Conservation (phyloP, 2,329 filamentous ascomycete genomes). For the Epichloe sibirici region DNA sequence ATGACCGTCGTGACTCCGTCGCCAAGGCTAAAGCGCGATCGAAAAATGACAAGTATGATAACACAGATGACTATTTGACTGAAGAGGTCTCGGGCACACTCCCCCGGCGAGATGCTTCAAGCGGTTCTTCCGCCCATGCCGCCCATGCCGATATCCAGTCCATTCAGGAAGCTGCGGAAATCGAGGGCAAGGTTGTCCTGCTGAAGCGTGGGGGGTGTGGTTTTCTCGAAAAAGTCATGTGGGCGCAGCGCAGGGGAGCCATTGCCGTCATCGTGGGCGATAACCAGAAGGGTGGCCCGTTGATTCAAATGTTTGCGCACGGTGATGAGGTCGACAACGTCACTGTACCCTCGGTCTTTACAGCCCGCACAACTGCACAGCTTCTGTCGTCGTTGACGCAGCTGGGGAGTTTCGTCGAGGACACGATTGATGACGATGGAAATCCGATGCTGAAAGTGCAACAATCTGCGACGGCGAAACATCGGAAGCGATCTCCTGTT, state of each 20-base stretch:
- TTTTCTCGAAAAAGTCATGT: slow-evolving; percentile 93
- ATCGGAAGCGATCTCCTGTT: slow-evolving; percentile 14
- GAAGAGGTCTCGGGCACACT: slow-evolving; percentile 27
- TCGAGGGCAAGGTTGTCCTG: slow-evolving; percentile 82
- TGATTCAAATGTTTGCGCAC: slow-evolving; percentile 97
- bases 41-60: slow-evolving; percentile 43
- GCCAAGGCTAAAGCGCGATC: slow-evolving; percentile 6
- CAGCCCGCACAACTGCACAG: slow-evolving; percentile 87
- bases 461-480: slow-evolving; percentile 29
- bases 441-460: slow-evolving; percentile 43
- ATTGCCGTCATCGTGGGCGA: slow-evolving; percentile 89
- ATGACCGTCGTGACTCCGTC: slow-evolving; percentile 14
- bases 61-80: slow-evolving; percentile 76
- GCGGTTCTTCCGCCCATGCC: slow-evolving; percentile 46
- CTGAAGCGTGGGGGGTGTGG: slow-evolving; percentile 93
- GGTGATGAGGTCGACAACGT: slow-evolving; percentile 84
- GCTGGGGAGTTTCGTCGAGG: slow-evolving; percentile 49
- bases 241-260: slow-evolving; percentile 84
- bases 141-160: slow-evolving; percentile 89
- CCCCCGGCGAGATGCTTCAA: slow-evolving; percentile 23
- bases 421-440: slow-evolving; percentile 47
- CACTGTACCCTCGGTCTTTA: slow-evolving; percentile 89
- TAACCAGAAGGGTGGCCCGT: slow-evolving; percentile 72
- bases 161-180: slow-evolving; percentile 83
- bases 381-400: slow-evolving; percentile 80